phyloP scores from a whole-genome alignment of 768 basidiomycete species.

The Leccinum sublutescens region DNA sequence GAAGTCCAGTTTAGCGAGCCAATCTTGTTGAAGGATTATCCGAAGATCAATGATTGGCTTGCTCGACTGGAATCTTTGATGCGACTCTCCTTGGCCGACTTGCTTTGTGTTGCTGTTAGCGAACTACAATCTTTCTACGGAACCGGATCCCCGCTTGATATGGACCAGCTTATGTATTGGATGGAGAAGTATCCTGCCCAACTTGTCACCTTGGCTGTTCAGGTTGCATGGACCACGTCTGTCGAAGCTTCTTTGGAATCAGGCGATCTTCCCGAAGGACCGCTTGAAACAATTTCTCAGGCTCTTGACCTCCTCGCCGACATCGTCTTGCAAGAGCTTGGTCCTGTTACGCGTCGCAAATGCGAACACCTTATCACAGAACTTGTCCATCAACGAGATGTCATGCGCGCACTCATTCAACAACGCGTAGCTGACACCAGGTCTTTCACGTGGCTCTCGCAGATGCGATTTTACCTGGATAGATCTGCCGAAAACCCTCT shows the following conservation, averaged over 20 bases:
- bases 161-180: conserved; percentile 80
- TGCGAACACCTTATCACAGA: conserved; percentile 99
- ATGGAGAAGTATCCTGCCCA: conserved; percentile 95
- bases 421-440: conserved; percentile 61
- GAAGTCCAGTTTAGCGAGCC: conserved; percentile 81
- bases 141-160: conserved; percentile 53
- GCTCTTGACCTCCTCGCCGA: conserved; percentile 95
- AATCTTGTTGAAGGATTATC: conserved; percentile 86
- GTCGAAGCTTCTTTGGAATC: conserved; percentile 71
- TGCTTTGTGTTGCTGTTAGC: conserved; percentile 74
- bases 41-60: conserved; percentile 99
- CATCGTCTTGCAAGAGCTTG: conserved; percentile 89
- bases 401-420: conserved; percentile 75
- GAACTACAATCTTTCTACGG: conserved; percentile 84
- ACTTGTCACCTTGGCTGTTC: conserved; percentile 91
- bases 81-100: conserved; percentile 81
- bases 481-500: conserved; percentile 62
- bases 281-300: conserved; percentile 74
- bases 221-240: conserved; percentile 90
- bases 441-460: conserved; percentile 90
- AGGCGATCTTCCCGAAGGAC: conserved; percentile 52
- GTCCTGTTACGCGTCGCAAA: conserved; percentile 91
- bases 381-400: conserved; percentile 96
- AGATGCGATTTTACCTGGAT: conserved; percentile 98
- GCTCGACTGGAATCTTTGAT: conserved; percentile 90